Base-by-base conservation (phyloP, 495 filamentous ascomycete species). In the Rhizodiscina lignyota region DNA sequence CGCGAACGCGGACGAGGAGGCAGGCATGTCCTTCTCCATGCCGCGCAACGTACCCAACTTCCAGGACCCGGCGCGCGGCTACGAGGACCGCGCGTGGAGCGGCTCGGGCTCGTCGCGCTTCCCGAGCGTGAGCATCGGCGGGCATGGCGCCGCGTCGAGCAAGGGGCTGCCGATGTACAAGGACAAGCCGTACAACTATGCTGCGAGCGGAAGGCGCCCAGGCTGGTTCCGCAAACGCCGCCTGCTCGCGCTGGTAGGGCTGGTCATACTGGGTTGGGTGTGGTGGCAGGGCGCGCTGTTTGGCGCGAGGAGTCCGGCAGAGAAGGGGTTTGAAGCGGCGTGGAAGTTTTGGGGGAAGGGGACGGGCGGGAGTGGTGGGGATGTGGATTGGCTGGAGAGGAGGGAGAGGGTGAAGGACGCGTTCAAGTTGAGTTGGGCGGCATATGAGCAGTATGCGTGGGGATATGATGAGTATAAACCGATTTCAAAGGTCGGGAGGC, bases 381-480 rank as follows among this genome's bases (percentile, higher is more conserved):
- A 53, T 16, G 59, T 64, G 4, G 70, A 85, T 47, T 99, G 89
- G 89, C 45, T 66, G 19, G 63, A 63, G 37, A 68, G 86, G 49
- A 72, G 81, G 47, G 73, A 94, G 42, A 70, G 70, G 50, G 91
- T 99, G n/a, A 80, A 77, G 39, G 81, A 92, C 52, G 81, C 76
- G 16, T 93, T 99, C 54, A 69, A 71, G 44, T 55, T 84, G 43
- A 94, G 86, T 48, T 96, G 85, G 77, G 75, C 81, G 50, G 82
- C 77, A 2, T 99, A 99, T 51, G 80, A 91, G 55, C 67, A 80
- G 48, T 74, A 94, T 62, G 89, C 79, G 15, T 96, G 89, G 89
- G 89, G 87, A 13, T 73, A 70, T 40, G 89, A 99, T 48, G 71
- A 82, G 49, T 99, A 79, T 49, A 70, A 78, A 41, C 91, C 89